Conservation (phyloP, 1,284 basidiomycete genomes). For the Cryptococcus maquisensis region DNA sequence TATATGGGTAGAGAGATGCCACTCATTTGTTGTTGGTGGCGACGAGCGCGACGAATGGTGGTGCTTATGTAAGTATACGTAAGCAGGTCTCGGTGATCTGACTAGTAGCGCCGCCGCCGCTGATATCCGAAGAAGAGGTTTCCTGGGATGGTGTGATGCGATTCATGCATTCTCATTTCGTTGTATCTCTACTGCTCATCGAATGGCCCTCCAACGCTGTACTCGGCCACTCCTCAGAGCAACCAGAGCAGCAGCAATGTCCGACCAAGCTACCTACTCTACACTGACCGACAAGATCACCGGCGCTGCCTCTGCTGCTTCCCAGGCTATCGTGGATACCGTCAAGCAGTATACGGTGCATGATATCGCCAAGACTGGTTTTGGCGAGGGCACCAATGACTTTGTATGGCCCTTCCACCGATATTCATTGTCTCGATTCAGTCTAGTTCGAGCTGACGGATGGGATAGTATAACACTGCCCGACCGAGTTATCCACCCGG, state of each 20-base stretch:
- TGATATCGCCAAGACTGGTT: slow-evolving; percentile 38
- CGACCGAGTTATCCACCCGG: slow-evolving; percentile 48
- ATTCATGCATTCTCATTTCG: too few relatives aligned
- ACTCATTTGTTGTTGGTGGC: neutral
- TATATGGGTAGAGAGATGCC: neutral
- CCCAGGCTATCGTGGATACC: neutral
- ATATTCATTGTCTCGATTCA: neutral
- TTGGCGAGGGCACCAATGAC: slow-evolving; percentile 46
- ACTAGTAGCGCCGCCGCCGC: too few relatives aligned
- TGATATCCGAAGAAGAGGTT: too few relatives aligned
- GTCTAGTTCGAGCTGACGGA: neutral
- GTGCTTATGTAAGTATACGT: too few relatives aligned
- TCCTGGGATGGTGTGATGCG: too few relatives aligned
- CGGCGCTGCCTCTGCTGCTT: neutral
- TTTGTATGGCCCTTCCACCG: slow-evolving; percentile 21
- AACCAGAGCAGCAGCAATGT: neutral
- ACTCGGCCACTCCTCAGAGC: too few relatives aligned
- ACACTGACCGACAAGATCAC: neutral
- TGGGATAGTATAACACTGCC: slow-evolving; percentile 45
- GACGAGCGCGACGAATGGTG: neutral
- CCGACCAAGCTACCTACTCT: neutral
- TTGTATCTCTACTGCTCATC: too few relatives aligned
- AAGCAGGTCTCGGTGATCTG: too few relatives aligned
- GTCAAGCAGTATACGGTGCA: slow-evolving; percentile 21
- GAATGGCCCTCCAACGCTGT: too few relatives aligned